A percentile compares a stretch with the other conserved stretches of the same genome.
phyloP scores from a whole-genome alignment of 1,284 basidiomycete species.

The Fomitopsis betulina region DNA sequence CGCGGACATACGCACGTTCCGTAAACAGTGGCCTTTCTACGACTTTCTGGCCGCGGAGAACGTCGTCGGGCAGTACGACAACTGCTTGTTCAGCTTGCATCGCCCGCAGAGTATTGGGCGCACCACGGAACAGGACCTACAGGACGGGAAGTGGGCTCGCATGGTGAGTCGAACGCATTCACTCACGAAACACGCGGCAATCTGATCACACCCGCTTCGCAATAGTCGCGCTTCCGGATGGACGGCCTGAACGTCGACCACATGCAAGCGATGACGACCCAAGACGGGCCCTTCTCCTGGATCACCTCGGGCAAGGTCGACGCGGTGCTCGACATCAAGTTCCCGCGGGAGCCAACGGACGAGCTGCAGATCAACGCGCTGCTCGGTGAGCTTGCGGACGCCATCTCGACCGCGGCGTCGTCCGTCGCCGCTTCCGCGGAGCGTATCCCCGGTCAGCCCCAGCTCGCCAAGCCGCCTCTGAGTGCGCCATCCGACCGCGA shows the following conservation, averaged over 20 bases:
- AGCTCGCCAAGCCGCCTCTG: constrained; percentile 84
- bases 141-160: constrained; percentile 79
- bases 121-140: constrained; percentile 79
- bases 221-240: constrained; percentile 88
- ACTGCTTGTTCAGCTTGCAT: constrained; percentile 95
- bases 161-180: constrained; percentile 58
- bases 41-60: constrained; percentile 90
- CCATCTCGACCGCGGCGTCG: constrained; percentile 54
- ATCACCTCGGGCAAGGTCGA: constrained; percentile 96
- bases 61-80: constrained; percentile 97
- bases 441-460: constrained; percentile 85
- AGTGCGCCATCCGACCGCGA: constrained; percentile 55
- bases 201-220: background rate
- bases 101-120: constrained; percentile 94
- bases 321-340: constrained; percentile 96
- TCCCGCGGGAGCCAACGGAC: constrained; percentile 79
- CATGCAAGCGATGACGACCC: constrained; percentile 79
- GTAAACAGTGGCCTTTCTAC: constrained; percentile 96
- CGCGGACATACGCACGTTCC: constrained; percentile 81
- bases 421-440: constrained; percentile 46
- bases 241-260: constrained; percentile 98
- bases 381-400: constrained; percentile 87
- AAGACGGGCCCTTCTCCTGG: constrained; percentile 93
- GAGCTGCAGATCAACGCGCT: constrained; percentile 84
- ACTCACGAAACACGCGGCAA: constrained; percentile 1